A percentile compares a stretch with the other conserved stretches of the same genome.
Evolutionary conservation across 2,329 filamentous ascomycete species (phyloP).

Genomic region (Ophiostoma sp.): DNA sequence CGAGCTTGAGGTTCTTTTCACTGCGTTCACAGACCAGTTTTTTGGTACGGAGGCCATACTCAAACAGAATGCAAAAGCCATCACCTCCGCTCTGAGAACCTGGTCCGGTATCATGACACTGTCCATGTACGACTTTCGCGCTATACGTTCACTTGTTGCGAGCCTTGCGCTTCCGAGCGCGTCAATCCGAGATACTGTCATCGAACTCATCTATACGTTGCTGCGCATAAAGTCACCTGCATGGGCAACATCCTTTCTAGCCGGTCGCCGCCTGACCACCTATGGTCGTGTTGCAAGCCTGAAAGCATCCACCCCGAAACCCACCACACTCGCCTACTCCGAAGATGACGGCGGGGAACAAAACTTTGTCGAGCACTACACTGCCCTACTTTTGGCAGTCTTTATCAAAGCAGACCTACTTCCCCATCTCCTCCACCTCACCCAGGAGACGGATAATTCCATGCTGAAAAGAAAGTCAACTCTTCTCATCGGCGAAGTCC

Average conservation of each 20-base stretch:
- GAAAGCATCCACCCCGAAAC: constrained; percentile 53
- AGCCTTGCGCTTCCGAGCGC: constrained; percentile 55
- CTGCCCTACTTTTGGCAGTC: constrained; percentile 76
- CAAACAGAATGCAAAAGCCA: constrained; percentile 86
- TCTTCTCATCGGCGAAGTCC: constrained; percentile 79
- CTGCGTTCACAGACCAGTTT: constrained; percentile 81
- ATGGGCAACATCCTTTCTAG: constrained; percentile 93
- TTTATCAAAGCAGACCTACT: constrained; percentile 77
- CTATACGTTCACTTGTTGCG: constrained; percentile 71
- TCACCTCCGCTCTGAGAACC: constrained; percentile 81
- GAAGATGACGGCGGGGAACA: constrained; percentile 67
- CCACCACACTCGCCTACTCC: constrained; percentile 44
- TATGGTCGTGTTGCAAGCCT: constrained; percentile 91
- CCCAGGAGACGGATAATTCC: constrained; percentile 61
- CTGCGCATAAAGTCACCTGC: constrained; percentile 87
- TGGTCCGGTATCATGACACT: constrained; percentile 90
- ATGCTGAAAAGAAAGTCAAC: constrained; percentile 82
- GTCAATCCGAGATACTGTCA: constrained; percentile 63
- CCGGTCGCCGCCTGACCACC: constrained; percentile 85
- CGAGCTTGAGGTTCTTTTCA: constrained; percentile 83
- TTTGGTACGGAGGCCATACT: constrained; percentile 56
- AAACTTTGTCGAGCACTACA: constrained; percentile 91
- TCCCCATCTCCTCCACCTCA: constrained; percentile 55
- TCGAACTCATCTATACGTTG: constrained; percentile 76
- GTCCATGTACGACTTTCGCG: constrained; percentile 80